Evolutionary conservation across 164 flowering plant species (phyloP).

Genomic region (Warburgia ugandensis): DNA sequence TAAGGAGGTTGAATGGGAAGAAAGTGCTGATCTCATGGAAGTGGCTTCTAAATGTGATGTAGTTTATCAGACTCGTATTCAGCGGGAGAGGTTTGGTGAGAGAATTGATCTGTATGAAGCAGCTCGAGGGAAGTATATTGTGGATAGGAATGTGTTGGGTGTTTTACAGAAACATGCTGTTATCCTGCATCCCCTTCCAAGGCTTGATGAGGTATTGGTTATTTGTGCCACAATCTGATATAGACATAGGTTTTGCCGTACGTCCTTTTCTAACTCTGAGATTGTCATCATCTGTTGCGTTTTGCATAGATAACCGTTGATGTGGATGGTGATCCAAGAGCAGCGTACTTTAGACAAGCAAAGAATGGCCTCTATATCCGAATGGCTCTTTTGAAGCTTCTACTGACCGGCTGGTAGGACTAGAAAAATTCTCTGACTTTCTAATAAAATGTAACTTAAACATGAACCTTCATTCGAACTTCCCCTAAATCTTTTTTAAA

Average conservation of each 20-base stretch:
- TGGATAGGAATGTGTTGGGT: conserved; percentile 42
- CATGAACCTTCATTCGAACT: neutral
- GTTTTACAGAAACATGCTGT: conserved; percentile 92
- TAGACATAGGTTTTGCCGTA: neutral
- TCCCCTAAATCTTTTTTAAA: too few relatives aligned
- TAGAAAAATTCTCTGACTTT: neutral
- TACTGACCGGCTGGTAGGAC: conserved; percentile 87
- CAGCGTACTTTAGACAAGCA: conserved; percentile 97
- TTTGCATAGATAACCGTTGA: conserved; percentile 72
- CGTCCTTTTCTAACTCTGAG: neutral
- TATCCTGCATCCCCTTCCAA: conserved; percentile 95
- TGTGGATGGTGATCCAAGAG: conserved; percentile 89
- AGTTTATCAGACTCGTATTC: conserved; percentile 98
- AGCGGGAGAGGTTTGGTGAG: conserved; percentile 84
- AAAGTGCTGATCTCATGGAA: conserved; percentile 75
- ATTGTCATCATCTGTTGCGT: neutral
- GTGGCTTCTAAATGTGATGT: conserved; percentile 93
- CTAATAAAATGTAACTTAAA: neutral
- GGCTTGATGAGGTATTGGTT: conserved; percentile 81
- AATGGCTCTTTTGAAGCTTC: conserved; percentile 93
- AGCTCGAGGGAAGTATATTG: conserved; percentile 95
- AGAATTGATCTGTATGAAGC: conserved; percentile 73
- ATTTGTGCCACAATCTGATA: neutral
- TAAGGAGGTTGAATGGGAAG: conserved; percentile 83
- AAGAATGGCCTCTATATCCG: conserved; percentile 94